Base-by-base conservation (phyloP, 164 flowering plant species). In the Vitis riparia region DNA sequence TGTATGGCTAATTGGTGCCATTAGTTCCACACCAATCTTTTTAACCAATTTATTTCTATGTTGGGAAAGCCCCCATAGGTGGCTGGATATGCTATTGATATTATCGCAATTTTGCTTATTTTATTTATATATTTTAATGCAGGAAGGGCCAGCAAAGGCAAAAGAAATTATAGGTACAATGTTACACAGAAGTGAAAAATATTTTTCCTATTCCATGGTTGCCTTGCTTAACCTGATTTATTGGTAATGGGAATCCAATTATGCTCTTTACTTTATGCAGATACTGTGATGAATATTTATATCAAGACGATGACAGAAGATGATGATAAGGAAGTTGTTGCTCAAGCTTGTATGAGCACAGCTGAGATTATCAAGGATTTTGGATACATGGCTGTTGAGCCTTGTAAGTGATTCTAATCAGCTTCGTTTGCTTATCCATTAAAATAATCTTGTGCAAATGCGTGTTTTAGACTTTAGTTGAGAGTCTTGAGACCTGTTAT, bases 291-390 rank as follows among this genome's bases (percentile, higher is more conserved):
- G 91, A 82, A 82, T 48, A 90, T 89, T 44, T 88, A 81, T 79
- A 86, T 95, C 65, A 95, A 91, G 82, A 81, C 89, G 56, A 90
- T 95, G 93, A 77, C 80, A 32, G 94, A 87, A 55, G 98, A 95
- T 83, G 99, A 93, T 80, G 99, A 95, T 78, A 93, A 95, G 85
- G 99, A 93, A 84, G 98, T 95, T 60, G 99, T 93, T 74, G 97
- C 99, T 66, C 94, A 95, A 78, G 93, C 97, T 75, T 95, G 99
- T 69, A 87, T 76, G 79, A 72, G 83, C 57, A 55, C 77, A 50
- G 96, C 88, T 66, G 98, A 95, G 62, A 90, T 90, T 60, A 76
- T 90, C 55, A 90, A 84, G 73, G 97, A 91, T 58, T 84, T 79
- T 83, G 95, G 94, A 64, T 93, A 85, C 71, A 55, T 78, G 69